Evolutionary conservation across 768 basidiomycete species (phyloP).

Genomic region (Asterophora parasitica): DNA sequence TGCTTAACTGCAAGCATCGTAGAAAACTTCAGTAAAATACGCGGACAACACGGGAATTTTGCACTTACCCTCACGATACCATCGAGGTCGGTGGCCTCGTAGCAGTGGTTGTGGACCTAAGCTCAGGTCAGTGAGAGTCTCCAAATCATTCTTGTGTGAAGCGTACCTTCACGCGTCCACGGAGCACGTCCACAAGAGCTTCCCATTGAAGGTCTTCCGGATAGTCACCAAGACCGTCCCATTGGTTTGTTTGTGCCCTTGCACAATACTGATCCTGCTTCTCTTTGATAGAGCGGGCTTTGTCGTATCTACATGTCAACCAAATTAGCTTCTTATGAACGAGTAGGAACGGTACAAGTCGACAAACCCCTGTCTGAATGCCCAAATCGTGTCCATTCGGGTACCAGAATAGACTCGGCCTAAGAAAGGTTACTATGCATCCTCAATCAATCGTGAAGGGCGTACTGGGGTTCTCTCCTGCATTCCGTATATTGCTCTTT

Average conservation of each 20-base stretch:
- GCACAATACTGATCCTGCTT: conserved; percentile 66
- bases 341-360: too few species aligned
- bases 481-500: neutral
- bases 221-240: conserved; percentile 49
- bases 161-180: conserved; percentile 71
- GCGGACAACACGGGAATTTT: neutral
- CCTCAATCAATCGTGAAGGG: conserved; percentile 10
- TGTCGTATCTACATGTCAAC: conserved; percentile 44
- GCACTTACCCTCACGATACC: conserved; percentile 57
- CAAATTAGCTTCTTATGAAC: neutral
- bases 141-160: neutral
- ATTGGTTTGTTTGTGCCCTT: conserved; percentile 40
- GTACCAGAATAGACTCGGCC: conserved; percentile 37
- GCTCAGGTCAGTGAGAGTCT: conserved; percentile 5
- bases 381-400: conserved; percentile 68
- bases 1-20: conserved; percentile 61
- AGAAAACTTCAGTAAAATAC: neutral
- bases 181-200: conserved; percentile 68
- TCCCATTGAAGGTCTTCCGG: conserved; percentile 77
- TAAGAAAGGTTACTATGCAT: conserved; percentile 13
- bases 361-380: conserved; percentile 58
- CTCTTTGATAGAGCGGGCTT: conserved; percentile 59
- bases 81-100: conserved; percentile 66
- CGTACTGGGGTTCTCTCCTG: conserved; percentile 55
- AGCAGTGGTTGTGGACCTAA: conserved; percentile 51